Percentiles rank a stretch among this genome's conserved stretches.
Conservation (phyloP, 2,329 filamentous ascomycete genomes). For the Fusarium irregulare region DNA sequence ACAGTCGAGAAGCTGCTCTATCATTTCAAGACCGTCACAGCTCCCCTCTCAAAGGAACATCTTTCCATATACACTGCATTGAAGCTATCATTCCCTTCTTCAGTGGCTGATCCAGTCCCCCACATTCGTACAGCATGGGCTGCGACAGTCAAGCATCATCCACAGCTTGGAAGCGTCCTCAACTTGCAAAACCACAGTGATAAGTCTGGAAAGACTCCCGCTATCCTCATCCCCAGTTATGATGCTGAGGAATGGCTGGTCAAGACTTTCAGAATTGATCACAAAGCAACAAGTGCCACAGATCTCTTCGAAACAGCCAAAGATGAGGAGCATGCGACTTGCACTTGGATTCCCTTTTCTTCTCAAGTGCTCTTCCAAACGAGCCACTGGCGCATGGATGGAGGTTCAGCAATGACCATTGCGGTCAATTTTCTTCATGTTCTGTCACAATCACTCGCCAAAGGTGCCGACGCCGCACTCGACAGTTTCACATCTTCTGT, state of each 20-base stretch:
- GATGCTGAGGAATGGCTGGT: not conserved
- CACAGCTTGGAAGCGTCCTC: constrained; percentile 7
- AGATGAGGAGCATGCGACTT: constrained; percentile 8
- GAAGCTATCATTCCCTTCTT: constrained; percentile 1
- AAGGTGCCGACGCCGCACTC: not conserved
- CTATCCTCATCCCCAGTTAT: constrained; percentile 1
- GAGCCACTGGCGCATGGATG: constrained; percentile 7
- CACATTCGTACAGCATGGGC: constrained; percentile 6
- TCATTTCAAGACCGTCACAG: constrained; percentile 1
- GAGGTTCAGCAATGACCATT: constrained; percentile 4
- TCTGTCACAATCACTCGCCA: constrained; percentile 1
- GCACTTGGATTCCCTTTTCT: constrained; percentile 1
- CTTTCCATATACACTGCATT: constrained; percentile 7
- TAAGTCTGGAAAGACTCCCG: not conserved
- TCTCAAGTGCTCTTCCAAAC: constrained; percentile 8
- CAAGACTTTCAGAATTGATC: constrained; percentile 3
- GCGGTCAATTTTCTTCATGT: constrained; percentile 9
- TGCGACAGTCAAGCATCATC: not conserved
- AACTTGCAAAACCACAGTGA: not conserved
- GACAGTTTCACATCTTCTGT: constrained; percentile 1
- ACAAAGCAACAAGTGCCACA: not conserved
- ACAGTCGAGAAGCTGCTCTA: constrained; percentile 7
- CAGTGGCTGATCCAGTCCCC: not conserved
- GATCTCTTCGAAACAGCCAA: constrained; percentile 2
- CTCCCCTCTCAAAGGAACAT: not conserved